phyloP scores from a whole-genome alignment of 2,329 filamentous ascomycete species.

The Fusarium equiseti region DNA sequence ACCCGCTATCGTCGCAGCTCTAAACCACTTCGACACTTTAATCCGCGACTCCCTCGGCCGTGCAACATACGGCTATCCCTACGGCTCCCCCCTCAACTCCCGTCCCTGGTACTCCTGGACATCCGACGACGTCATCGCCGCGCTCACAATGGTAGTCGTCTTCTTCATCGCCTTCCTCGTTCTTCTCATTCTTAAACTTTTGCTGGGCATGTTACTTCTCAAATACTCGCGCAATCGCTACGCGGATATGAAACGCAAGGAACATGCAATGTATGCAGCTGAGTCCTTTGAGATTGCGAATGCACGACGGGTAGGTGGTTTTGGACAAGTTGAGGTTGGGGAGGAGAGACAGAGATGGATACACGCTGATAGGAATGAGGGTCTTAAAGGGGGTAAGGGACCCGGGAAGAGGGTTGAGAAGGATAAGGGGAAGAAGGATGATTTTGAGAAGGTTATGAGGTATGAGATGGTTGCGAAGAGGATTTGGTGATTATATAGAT shows the following conservation, averaged over 20 bases:
- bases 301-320: conserved; percentile 80
- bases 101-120: conserved; percentile 68
- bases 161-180: conserved; percentile 88
- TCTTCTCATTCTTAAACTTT: conserved; percentile 83
- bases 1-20: conserved; percentile 79
- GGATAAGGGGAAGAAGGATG: conserved; percentile 60
- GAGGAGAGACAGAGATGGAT: conserved; percentile 90
- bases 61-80: conserved; percentile 73
- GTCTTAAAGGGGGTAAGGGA: conserved; percentile 64
- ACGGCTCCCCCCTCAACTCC: conserved; percentile 54
- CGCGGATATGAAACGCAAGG: conserved; percentile 79
- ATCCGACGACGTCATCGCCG: conserved; percentile 79
- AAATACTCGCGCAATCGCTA: conserved; percentile 84
- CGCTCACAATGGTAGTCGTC: conserved; percentile 85
- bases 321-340: conserved; percentile 86
- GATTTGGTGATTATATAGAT: conserved; percentile 78
- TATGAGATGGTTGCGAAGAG: conserved; percentile 98
- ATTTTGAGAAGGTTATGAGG: conserved; percentile 76
- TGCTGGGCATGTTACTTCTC: conserved; percentile 89
- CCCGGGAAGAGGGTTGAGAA: conserved; percentile 67
- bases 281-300: conserved; percentile 74
- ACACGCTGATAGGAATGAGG: conserved; percentile 85
- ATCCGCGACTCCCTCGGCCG: conserved; percentile 81
- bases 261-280: conserved; percentile 61
- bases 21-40: conserved; percentile 82